phyloP scores from a whole-genome alignment of 495 filamentous ascomycete genomes.

The Trichocladium antarcticum region DNA sequence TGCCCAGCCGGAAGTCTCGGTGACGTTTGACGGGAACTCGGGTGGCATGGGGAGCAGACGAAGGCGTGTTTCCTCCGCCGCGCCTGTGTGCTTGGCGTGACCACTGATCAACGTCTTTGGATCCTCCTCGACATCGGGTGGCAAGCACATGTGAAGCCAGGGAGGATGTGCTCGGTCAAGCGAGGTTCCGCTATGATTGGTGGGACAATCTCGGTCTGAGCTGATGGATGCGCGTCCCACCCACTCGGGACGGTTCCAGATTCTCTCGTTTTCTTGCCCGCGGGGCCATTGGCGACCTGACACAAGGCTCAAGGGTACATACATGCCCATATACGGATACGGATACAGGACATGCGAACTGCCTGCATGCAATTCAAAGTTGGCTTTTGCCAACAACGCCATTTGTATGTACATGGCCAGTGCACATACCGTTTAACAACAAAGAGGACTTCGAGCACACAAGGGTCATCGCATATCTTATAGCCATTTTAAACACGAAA shows the following conservation, averaged over 20 bases:
- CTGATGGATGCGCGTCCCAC: constrained; percentile 1
- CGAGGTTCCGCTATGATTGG: background rate
- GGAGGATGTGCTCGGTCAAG: background rate
- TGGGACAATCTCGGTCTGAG: constrained; percentile 16
- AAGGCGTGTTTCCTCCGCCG: background rate
- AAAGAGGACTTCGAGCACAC: too few relatives aligned
- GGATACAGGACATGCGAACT: background rate
- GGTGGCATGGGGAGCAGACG: too few relatives aligned
- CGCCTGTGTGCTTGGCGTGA: background rate
- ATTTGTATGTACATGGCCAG: too few relatives aligned
- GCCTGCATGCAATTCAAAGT: background rate
- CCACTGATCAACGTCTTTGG: background rate
- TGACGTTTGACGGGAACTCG: too few relatives aligned
- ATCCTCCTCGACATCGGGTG: background rate
- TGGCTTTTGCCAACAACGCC: background rate
- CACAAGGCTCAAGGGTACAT: background rate
- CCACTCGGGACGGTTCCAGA: constrained; percentile 14
- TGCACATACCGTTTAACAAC: too few relatives aligned
- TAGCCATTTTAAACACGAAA: too few relatives aligned
- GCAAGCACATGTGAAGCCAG: background rate
- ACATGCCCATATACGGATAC: background rate
- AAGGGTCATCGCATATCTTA: too few relatives aligned
- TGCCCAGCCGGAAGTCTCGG: background rate
- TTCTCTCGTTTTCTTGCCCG: background rate
- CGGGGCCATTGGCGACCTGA: background rate